phyloP scores from a whole-genome alignment of 768 basidiomycete genomes.

The Agaricus blazei region DNA sequence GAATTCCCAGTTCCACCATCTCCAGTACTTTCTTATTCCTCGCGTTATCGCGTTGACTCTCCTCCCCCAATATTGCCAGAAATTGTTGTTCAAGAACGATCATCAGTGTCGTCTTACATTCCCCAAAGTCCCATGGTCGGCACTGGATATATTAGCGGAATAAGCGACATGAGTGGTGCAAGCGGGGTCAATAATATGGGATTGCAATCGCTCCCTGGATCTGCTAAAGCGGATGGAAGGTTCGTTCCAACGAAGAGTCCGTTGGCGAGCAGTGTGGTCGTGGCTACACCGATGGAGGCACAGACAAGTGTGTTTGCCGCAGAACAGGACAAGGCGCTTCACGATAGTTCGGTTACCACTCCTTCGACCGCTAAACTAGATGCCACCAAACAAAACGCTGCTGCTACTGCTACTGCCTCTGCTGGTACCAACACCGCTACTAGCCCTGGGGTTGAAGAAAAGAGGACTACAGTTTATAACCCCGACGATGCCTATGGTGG shows the following conservation, averaged over 20 bases:
- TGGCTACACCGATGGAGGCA: conserved; percentile 13
- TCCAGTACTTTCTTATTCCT: conserved; percentile 22
- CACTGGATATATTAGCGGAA: conserved; percentile 3
- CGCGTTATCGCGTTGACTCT: conserved; percentile 42
- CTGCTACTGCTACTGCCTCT: conserved; percentile 6
- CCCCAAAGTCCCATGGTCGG: conserved; percentile 6
- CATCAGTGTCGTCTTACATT: conserved; percentile 31
- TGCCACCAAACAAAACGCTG: not conserved
- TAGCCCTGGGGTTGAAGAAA: conserved; percentile 14
- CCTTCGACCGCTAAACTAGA: not conserved
- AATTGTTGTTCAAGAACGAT: conserved; percentile 38
- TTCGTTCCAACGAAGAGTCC: conserved; percentile 38
- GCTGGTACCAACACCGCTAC: not conserved
- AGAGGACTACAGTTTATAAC: conserved; percentile 53
- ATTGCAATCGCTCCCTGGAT: not conserved
- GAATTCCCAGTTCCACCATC: conserved; percentile 37
- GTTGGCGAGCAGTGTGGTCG: conserved; percentile 30
- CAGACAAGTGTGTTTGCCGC: not conserved
- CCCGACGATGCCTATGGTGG: conserved; percentile 69
- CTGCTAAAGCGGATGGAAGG: conserved; percentile 13
- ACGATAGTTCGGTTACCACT: no score
- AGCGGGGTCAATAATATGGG: not conserved
- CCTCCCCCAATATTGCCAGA: conserved; percentile 51
- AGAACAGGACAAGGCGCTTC: not conserved
- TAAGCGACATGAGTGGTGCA: not conserved